Evolutionary conservation across 768 basidiomycete species (phyloP), one percentile per base, ranked within the genome.

Genomic region (Phaffia tasmanica): DNA sequence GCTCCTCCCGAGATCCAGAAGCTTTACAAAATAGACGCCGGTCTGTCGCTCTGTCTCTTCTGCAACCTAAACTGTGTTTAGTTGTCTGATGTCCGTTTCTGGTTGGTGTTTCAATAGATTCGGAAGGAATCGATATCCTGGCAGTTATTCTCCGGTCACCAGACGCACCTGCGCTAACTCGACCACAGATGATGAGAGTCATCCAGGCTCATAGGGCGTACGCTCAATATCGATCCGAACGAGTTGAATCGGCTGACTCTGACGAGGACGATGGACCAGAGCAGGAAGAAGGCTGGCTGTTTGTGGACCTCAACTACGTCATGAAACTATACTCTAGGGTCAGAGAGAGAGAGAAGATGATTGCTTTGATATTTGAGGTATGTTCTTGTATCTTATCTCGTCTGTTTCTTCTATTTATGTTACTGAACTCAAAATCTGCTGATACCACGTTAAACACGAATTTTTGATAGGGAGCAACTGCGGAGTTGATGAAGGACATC

Each of bases 201-300:
- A 82, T 86, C 63, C 82, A 83, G 62, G 85, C 89, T 0, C 84
- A 86, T 70, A 81, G 82, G 29, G 89, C 90, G 1, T 89, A 95
- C 78, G 79, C 79, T 18, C 78, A 81, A n/a, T 98, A 97, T 77
- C 71, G 84, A 71, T 80, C 78, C 60, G 78, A 84, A 63, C 82
- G 81, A 53, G 83, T 82, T 61, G 76, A 79, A 7, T 72, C 86
- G 62, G 80, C 80, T 25, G 89, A 92, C 74, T 95, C 92, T 2
- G 92, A 93, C 71, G 88, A 74, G 16, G 79, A 91, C 72, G 87
- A 93, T 49, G 94, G 92, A 0, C 93, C 94, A 1, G 82, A 84
- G 65, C 85, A 93, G 73, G 95, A 99, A 56, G 92, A 95, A 72
- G 94, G 87, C 9, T 99, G 95, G 95, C 77, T 99, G 42, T 87